Percentiles rank a stretch among this genome's conserved stretches.
Evolutionary conservation across 2,329 filamentous ascomycete genomes (phyloP).

Genomic region (Sclerotiophoma versabilis): DNA sequence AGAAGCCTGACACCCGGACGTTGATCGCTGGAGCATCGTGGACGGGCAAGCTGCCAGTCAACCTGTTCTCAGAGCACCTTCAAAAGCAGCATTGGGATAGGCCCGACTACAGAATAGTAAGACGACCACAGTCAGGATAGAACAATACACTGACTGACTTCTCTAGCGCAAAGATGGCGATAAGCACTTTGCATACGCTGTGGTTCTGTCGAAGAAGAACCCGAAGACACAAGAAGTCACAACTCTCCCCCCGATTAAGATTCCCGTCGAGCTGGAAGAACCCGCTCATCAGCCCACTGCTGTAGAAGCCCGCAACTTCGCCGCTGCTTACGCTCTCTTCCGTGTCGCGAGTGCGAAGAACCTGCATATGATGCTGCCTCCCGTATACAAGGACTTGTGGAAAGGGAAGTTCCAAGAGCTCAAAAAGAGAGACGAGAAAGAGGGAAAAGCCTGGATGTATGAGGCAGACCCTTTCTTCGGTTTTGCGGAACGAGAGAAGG

Average conservation of each 20-base stretch:
- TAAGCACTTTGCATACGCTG: slow-evolving; percentile 75
- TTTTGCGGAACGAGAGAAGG: slow-evolving; percentile 78
- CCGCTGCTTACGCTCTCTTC: slow-evolving; percentile 89
- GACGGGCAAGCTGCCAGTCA: slow-evolving; percentile 96
- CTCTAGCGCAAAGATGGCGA: slow-evolving; percentile 72
- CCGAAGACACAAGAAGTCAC: slow-evolving; percentile 81
- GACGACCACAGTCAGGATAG: not conserved
- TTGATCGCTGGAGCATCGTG: slow-evolving; percentile 94
- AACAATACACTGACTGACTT: slow-evolving; percentile 12
- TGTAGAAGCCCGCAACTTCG: slow-evolving; percentile 91
- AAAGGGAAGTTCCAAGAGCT: slow-evolving; percentile 83
- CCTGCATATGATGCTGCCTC: slow-evolving; percentile 91
- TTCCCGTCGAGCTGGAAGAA: slow-evolving; percentile 78
- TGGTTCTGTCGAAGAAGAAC: slow-evolving; percentile 77
- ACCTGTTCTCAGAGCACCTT: slow-evolving; percentile 91
- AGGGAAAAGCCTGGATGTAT: slow-evolving; percentile 86
- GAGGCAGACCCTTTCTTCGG: slow-evolving; percentile 92
- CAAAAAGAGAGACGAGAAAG: slow-evolving; percentile 80
- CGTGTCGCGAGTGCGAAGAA: slow-evolving; percentile 95
- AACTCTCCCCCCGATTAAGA: slow-evolving; percentile 79
- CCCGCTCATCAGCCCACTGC: slow-evolving; percentile 78
- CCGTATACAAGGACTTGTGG: slow-evolving; percentile 88
- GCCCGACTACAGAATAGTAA: slow-evolving; percentile 85
- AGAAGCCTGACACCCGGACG: slow-evolving; percentile 70
- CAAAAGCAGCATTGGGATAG: slow-evolving; percentile 96